phyloP scores from a whole-genome alignment of 2,329 filamentous ascomycete species.

The Chrysoporthe cubensis region DNA sequence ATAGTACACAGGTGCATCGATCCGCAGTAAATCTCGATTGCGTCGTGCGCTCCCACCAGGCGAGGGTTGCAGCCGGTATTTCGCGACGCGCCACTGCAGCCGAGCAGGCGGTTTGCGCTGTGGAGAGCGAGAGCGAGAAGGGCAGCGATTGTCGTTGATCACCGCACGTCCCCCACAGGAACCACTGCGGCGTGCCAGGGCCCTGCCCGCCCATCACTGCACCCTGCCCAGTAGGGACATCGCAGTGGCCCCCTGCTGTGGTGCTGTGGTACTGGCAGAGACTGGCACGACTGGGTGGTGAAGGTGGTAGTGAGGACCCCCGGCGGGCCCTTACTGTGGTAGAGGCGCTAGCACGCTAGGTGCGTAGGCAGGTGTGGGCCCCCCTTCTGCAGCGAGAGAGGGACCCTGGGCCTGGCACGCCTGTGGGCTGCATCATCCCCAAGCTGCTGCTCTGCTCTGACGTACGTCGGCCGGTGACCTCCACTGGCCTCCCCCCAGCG shows the following conservation, averaged over 20 bases:
- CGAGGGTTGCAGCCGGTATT: not conserved
- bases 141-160: too few relatives aligned
- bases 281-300: too few relatives aligned
- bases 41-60: not conserved
- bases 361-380: not conserved
- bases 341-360: not conserved
- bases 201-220: too few relatives aligned
- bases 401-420: not conserved
- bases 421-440: too few relatives aligned
- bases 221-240: too few relatives aligned
- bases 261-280: too few relatives aligned
- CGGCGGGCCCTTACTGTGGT: not conserved
- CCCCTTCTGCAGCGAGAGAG: not conserved
- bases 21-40: slow-evolving; percentile 5
- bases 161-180: too few relatives aligned
- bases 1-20: too few relatives aligned
- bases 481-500: not conserved
- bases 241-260: too few relatives aligned
- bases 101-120: not conserved
- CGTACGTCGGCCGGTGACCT: slow-evolving; percentile 8
- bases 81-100: slow-evolving; percentile 7
- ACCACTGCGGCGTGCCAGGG: too few relatives aligned
- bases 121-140: not conserved
- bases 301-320: too few relatives aligned
- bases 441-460: too few relatives aligned